Evolutionary conservation across 2,329 filamentous ascomycete genomes (phyloP).

Genomic region (Fusarium fracticaudum): DNA sequence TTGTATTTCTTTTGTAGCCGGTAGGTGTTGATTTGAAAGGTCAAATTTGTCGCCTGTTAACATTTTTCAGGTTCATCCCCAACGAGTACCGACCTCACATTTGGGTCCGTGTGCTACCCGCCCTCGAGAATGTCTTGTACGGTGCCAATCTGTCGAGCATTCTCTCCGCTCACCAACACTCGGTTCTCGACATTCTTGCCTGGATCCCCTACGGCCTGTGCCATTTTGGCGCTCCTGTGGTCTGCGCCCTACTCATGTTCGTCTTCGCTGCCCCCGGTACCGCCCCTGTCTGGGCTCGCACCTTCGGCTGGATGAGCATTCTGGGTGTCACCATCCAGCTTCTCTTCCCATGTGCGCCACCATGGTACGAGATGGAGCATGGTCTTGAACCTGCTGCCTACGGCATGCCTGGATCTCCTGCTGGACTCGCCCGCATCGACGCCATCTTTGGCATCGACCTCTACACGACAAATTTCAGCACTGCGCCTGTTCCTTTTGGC

Average conservation of each 20-base stretch:
- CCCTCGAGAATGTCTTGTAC: constrained; percentile 95
- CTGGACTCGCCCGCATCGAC: constrained; percentile 89
- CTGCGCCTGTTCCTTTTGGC: constrained; percentile 90
- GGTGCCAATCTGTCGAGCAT: constrained; percentile 97
- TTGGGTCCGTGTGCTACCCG: constrained; percentile 93
- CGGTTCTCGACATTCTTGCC: constrained; percentile 84
- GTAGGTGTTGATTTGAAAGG: constrained; percentile 62
- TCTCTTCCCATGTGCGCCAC: constrained; percentile 90
- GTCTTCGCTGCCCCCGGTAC: constrained; percentile 88
- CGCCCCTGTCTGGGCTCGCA: constrained; percentile 82
- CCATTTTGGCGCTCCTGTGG: constrained; percentile 86
- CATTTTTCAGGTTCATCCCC: constrained; percentile 78
- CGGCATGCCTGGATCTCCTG: constrained; percentile 88
- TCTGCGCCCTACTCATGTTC: constrained; percentile 84
- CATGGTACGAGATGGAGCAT: constrained; percentile 96
- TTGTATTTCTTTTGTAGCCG: constrained; percentile 93
- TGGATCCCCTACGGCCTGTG: constrained; percentile 94
- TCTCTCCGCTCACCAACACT: constrained; percentile 86
- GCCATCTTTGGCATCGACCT: constrained; percentile 89
- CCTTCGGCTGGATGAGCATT: constrained; percentile 94
- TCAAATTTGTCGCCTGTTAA: not conserved
- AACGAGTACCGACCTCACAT: constrained; percentile 90
- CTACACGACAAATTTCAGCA: constrained; percentile 92
- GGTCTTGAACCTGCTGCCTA: constrained; percentile 92
- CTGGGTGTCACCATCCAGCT: constrained; percentile 88